Evolutionary conservation across 306 rosid genomes (phyloP), one percentile per base, ranked within the genome.

Genomic region (Echinosophora koreensis): DNA sequence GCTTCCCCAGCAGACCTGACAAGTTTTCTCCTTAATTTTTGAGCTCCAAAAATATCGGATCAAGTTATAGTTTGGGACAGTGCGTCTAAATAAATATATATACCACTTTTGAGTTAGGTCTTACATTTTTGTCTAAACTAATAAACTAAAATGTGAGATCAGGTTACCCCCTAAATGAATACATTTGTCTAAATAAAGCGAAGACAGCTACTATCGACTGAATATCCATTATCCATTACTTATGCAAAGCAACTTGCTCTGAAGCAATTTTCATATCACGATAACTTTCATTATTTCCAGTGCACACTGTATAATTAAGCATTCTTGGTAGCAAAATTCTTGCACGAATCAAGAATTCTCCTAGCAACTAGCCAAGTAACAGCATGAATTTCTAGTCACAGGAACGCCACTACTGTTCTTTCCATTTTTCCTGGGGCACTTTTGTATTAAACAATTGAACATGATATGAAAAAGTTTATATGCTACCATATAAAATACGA

Each of bases 391-490:
- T 49, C 6, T 32, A 27, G 32, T 64, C 17, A 55, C 64, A 51
- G 30, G 13, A 38, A 66, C 15, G 28, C 18, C 63, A 66, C 35
- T 14, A 47, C 52, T 66, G 70, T 56, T 65, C 27, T 66, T 59
- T 67, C 77, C 65, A 13, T 51, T 74, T 71, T 16, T 30, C 47
- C 9, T 7, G 41, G 27, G 63, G 51, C 17, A n/a, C 17, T 22
- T 9, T 59, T 59, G 57, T 37, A 49, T 60, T 69, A 22, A 69
- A 69, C 39, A 62, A 39, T 81, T 46, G 61, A 8, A 10, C 6
- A 17, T 0, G 62, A 76, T 62, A 55, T 28, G 16, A 63, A 18
- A 41, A 81, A 69, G 8, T 11, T 18, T 12, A 16, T 16, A 28
- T 62, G 64, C 4, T 39, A 14, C 4, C 7, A 65, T 55, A 71